phyloP scores from a whole-genome alignment of 179 eudicot species.

The Amaranthus tricolor region DNA sequence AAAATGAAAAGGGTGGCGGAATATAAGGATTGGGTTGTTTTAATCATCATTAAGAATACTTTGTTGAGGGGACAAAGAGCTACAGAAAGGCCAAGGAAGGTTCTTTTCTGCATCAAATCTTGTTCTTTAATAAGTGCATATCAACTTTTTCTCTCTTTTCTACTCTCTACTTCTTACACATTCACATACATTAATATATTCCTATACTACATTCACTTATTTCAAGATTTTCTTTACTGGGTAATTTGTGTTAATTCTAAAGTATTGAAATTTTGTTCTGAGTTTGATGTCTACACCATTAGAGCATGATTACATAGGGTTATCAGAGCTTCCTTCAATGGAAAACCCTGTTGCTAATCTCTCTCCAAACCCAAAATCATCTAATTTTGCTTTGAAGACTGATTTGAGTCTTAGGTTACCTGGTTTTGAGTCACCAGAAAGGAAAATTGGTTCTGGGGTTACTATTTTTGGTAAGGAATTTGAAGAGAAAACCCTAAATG shows the following conservation, averaged over 20 bases:
- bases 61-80: conserved; percentile 16
- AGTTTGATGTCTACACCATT: conserved; percentile 45
- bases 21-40: no score
- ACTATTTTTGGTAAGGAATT: conserved; percentile 52
- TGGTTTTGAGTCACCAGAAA: conserved; percentile 65
- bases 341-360: conserved; percentile 32
- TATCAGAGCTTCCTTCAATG: conserved; percentile 46
- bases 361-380: conserved; percentile 6
- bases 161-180: neutral
- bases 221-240: conserved; percentile 17
- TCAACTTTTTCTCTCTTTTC: conserved; percentile 9
- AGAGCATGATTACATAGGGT: conserved; percentile 67
- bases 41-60: neutral
- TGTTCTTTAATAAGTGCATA: conserved; percentile 22
- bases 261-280: neutral
- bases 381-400: conserved; percentile 43
- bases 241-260: neutral
- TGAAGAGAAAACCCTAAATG: conserved; percentile 33
- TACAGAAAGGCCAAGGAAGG: conserved; percentile 39
- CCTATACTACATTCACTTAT: neutral
- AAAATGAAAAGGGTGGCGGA: no score
- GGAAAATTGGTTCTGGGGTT: conserved; percentile 38
- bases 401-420: conserved; percentile 83
- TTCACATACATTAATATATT: no score
- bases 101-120: conserved; percentile 38